Base-by-base conservation (phyloP, 1,284 basidiomycete species). In the Apiotrichum veenhuisii region DNA sequence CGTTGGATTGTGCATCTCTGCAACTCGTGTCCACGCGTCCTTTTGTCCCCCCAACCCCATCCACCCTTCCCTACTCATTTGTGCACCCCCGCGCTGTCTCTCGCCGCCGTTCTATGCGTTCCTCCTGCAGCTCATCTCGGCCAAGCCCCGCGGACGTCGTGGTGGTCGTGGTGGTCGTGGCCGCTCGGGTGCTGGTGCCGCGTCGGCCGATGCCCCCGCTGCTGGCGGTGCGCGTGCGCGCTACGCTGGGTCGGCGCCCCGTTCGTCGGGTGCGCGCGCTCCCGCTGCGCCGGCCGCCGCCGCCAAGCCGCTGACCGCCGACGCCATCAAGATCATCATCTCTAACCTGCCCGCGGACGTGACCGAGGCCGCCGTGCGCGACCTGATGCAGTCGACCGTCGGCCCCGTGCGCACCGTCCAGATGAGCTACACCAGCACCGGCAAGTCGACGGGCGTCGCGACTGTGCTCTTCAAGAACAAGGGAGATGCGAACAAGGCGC, bases 331-430 rank as follows among this genome's bases (percentile, higher is more conserved):
- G 81, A 95, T 98, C 69, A 92, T 98, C 69, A 91, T 98, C 61
- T 93, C 90, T 67, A 96, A 96, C 76, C 85, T 98, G 55, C 95
- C 95, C 30, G 73, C 77, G n/a, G 95, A 98, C 74, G 95, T 98
- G 50, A 94, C 91, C 66, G 95, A 98, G 77, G 80, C 82, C 23
- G 91, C 96, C 78, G 86, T 98, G 75, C 91, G 88, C 83, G 95
- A 98, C 77, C 84, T 98, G 37, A 97, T 98, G 80, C 82, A 84
- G 59, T 83, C 86, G 5, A 98, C 94, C 33, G 88, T 98, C 63
- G 95, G 95, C 27, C 87, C 90, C 26, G 83, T 94, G 51, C 84
- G 83, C 64, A 85, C 88, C 43, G 88, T 93, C 60, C 87, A 84
- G 59, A 85, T 98, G 70, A 85, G 89, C 72, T 94, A 92, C 79